Conservation (phyloP, 148 eudicot species). For the Silene latifolia region DNA sequence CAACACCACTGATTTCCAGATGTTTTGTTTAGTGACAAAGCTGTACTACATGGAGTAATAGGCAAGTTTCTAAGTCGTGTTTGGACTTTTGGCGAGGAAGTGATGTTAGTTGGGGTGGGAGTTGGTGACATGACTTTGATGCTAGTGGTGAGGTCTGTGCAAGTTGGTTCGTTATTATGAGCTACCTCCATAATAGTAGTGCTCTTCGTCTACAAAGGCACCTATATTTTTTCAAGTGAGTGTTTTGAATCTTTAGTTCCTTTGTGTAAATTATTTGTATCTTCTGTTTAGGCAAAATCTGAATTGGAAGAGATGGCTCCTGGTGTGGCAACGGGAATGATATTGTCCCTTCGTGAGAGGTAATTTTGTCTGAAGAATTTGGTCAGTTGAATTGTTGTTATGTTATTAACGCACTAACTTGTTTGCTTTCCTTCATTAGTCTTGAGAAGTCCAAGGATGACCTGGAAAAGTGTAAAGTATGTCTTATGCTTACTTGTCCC, state of each 20-base stretch:
- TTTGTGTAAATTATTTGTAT: slow-evolving; percentile 1
- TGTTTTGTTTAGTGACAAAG: neutral
- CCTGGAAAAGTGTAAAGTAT: slow-evolving; percentile 76
- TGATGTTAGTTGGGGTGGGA: neutral
- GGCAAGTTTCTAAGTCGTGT: neutral
- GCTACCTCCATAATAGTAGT: neutral
- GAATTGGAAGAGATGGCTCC: slow-evolving; percentile 94
- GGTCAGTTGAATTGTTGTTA: neutral
- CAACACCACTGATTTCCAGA: neutral
- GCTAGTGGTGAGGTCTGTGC: neutral
- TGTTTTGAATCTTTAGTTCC: neutral
- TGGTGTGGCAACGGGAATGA: slow-evolving; percentile 96
- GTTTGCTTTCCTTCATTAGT: slow-evolving; percentile 33
- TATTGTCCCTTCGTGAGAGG: slow-evolving; percentile 96
- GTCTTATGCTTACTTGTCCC: slow-evolving; percentile 17
- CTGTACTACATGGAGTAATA: neutral
- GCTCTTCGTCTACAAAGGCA: neutral
- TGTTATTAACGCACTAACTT: slow-evolving; percentile 4
- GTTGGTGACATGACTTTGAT: neutral
- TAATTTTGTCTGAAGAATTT: slow-evolving; percentile 21
- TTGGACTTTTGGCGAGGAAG: neutral
- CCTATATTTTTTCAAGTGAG: neutral
- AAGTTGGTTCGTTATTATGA: neutral
- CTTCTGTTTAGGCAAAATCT: slow-evolving; percentile 37
- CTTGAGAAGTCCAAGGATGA: slow-evolving; percentile 82